Evolutionary conservation across 2,329 filamentous ascomycete genomes (phyloP).

Genomic region (Diplocarpon mali): DNA sequence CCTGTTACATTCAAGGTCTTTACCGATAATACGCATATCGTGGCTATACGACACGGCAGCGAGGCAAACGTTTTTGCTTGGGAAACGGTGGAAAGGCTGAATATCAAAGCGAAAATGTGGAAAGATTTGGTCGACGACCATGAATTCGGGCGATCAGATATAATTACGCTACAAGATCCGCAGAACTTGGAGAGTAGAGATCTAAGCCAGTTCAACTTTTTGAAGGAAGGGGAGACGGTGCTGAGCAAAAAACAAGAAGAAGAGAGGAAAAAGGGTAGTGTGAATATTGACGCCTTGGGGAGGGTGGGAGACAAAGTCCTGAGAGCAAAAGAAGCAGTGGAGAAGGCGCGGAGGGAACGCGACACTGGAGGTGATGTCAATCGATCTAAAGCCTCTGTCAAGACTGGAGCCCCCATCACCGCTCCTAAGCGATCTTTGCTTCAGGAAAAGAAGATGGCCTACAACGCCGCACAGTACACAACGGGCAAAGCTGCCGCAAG

Average conservation of each 20-base stretch:
- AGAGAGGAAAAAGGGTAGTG: conserved; percentile 52
- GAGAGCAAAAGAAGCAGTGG: conserved; percentile 87
- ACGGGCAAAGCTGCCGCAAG: conserved; percentile 85
- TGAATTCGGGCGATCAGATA: conserved; percentile 79
- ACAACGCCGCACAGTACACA: conserved; percentile 84
- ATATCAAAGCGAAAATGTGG: conserved; percentile 97
- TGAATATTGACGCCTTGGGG: conserved; percentile 74
- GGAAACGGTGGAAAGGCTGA: conserved; percentile 90
- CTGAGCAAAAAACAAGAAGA: conserved; percentile 60
- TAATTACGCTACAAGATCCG: conserved; percentile 92
- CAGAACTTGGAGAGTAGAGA: conserved; percentile 78
- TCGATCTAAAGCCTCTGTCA: conserved; percentile 31
- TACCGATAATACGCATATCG: conserved; percentile 95
- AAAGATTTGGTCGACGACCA: conserved; percentile 77
- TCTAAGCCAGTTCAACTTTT: conserved; percentile 76
- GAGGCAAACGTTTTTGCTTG: conserved; percentile 94
- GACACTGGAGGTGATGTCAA: conserved; percentile 49
- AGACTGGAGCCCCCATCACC: conserved; percentile 27
- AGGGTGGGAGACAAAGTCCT: conserved; percentile 72
- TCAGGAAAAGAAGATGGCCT: conserved; percentile 50
- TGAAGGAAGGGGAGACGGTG: conserved; percentile 68
- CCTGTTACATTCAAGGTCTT: conserved; percentile 96
- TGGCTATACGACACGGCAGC: conserved; percentile 66
- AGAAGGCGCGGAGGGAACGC: conserved; percentile 70
- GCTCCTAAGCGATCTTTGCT: conserved; percentile 34